These are phyloP conservation scores for Stylonectria norvegica DNA, from an alignment of 2,329 filamentous ascomycete genomes.

Conservation along the genomic window DNA sequence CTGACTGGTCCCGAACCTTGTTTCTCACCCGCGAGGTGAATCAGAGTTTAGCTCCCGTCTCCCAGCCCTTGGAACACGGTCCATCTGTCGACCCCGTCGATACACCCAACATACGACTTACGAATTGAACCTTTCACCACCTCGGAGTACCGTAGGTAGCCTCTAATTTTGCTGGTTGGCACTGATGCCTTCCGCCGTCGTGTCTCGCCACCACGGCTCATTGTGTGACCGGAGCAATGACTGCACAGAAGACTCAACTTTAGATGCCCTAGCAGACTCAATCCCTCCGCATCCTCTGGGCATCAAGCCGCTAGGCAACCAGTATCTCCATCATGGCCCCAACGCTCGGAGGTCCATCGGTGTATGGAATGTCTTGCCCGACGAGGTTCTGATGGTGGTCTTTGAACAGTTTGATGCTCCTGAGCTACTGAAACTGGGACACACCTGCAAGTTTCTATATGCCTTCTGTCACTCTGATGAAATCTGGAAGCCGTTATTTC, in stretches of 20 bases:
- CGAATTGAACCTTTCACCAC: too few species aligned
- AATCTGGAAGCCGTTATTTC: conserved; percentile 80
- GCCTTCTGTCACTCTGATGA: conserved; percentile 83
- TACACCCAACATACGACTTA: too few species aligned
- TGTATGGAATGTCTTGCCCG: conserved; percentile 64
- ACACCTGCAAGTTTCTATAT: conserved; percentile 80
- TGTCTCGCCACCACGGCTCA: conserved; percentile 11
- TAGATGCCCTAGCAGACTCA: conserved; percentile 40
- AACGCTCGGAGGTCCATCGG: conserved; percentile 68
- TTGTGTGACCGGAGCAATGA: conserved; percentile 22
- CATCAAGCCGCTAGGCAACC: conserved; percentile 84
- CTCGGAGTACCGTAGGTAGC: too few species aligned
- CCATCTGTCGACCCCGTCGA: too few species aligned
- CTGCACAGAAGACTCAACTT: conserved; percentile 21
- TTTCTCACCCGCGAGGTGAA: too few species aligned
- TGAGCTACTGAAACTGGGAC: conserved; percentile 63
- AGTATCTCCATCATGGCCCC: conserved; percentile 60
- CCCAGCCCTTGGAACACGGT: too few species aligned
- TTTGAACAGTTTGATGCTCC: conserved; percentile 69
- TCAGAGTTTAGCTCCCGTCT: too few species aligned
- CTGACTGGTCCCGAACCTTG: too few species aligned
- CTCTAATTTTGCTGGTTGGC: too few species aligned
- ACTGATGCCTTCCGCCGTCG: conserved; percentile 23
- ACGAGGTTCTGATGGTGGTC: conserved; percentile 73
- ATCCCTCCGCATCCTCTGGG: conserved; percentile 78